A percentile compares a stretch with the other conserved stretches of the same genome.
Evolutionary conservation across 1,139 yeast genomes (phyloP).

Genomic region (Hyphopichia burtonii): DNA sequence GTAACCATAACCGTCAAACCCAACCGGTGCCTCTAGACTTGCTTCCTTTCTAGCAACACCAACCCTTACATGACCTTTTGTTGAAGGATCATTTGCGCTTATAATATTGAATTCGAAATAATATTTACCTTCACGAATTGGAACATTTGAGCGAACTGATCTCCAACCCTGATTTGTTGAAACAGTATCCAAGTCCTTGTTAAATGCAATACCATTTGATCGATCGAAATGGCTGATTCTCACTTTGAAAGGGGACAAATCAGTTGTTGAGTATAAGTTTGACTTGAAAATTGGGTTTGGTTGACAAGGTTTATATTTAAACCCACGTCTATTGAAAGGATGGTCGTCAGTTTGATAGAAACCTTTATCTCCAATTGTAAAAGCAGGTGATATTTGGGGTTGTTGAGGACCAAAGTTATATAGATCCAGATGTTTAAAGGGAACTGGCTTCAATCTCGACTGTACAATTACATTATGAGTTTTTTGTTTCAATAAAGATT

Average conservation of each 20-base stretch:
- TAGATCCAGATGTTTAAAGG: conserved; percentile 37
- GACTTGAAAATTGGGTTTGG: conserved; percentile 65
- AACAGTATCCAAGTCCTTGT: conserved; percentile 41
- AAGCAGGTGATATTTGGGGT: conserved; percentile 1
- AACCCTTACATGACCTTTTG: conserved; percentile 64
- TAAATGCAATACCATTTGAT: conserved; percentile 56
- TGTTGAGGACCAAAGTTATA: conserved; percentile 7
- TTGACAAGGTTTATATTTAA: conserved; percentile 75
- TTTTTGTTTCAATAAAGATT: conserved; percentile 23
- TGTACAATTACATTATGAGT: conserved; percentile 34
- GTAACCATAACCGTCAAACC: conserved; percentile 92
- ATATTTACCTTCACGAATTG: conserved; percentile 75
- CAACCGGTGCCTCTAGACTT: conserved; percentile 90
- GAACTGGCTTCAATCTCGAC: conserved; percentile 48
- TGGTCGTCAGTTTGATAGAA: conserved; percentile 65
- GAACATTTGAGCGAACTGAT: conserved; percentile 71
- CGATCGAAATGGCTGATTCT: conserved; percentile 73
- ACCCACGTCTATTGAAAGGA: conserved; percentile 79
- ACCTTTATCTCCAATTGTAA: conserved; percentile 8
- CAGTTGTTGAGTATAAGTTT: conserved; percentile 71
- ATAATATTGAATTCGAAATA: conserved; percentile 72
- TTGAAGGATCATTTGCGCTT: conserved; percentile 36
- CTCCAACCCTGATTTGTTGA: conserved; percentile 77
- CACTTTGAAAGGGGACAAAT: conserved; percentile 63
- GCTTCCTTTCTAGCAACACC: conserved; percentile 88